phyloP scores from a whole-genome alignment of 1,284 basidiomycete species.

The Filobasidium uniguttulatum region DNA sequence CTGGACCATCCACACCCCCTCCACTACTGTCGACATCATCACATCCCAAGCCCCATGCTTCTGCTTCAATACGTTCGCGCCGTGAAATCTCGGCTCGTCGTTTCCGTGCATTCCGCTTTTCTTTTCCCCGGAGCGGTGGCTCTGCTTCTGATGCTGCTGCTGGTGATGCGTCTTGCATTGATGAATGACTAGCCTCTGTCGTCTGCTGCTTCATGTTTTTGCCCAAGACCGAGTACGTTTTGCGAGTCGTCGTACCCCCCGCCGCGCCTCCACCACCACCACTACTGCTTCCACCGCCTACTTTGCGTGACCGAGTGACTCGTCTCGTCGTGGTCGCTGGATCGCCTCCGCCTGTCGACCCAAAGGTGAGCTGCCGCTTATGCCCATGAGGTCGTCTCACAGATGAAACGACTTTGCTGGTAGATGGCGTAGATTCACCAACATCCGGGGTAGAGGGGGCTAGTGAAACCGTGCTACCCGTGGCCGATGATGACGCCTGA shows the following conservation, averaged over 20 bases:
- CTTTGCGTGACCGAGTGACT: neutral
- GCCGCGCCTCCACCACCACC: no score
- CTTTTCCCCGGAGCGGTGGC: neutral
- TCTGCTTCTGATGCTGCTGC: no score
- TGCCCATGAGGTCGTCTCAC: neutral
- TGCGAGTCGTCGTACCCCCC: neutral
- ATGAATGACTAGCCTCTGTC: neutral
- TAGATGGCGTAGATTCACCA: neutral
- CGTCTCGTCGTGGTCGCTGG: neutral
- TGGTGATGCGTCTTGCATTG: no score
- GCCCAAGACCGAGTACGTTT: neutral
- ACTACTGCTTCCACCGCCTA: no score
- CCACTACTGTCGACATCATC: neutral
- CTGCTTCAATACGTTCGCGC: constrained; percentile 3
- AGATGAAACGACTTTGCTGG: neutral
- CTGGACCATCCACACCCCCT: neutral
- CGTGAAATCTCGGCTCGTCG: neutral
- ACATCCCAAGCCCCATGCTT: neutral
- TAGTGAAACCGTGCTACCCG: neutral
- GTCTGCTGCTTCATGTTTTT: neutral
- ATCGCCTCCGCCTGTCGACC: no score
- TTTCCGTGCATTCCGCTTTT: constrained; percentile 1
- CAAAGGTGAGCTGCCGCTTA: neutral
- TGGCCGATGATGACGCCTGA: no score
- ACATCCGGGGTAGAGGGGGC: no score